phyloP scores from a whole-genome alignment of 2,329 filamentous ascomycete genomes.

The Botrytis sinoallii region DNA sequence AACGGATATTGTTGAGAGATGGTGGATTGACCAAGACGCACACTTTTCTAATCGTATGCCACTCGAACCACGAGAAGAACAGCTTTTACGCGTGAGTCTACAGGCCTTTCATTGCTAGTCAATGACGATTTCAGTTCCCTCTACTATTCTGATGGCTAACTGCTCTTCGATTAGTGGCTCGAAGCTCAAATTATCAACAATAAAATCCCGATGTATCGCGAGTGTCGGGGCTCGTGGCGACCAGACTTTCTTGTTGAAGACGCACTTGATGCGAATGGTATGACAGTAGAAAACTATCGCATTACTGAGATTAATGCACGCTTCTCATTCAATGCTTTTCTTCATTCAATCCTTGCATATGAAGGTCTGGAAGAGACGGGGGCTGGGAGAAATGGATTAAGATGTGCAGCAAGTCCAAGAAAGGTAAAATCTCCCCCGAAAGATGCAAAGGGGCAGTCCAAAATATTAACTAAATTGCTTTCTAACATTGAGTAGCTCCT shows the following conservation, averaged over 20 bases:
- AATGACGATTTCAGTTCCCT: not conserved
- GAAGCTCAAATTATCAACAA: not conserved
- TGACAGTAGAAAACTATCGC: not conserved
- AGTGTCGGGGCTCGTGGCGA: conserved; percentile 1
- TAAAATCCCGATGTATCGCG: not conserved
- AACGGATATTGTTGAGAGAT: conserved; percentile 11
- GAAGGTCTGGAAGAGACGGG: not conserved
- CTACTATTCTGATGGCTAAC: not conserved
- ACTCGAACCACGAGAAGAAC: not conserved
- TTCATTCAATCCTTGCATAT: not conserved
- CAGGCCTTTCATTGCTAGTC: not conserved
- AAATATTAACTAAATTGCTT: not conserved
- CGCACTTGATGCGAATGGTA: not conserved
- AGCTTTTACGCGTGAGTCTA: not conserved
- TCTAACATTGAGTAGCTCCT: not conserved
- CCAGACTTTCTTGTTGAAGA: conserved; percentile 9
- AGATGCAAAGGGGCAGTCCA: no score
- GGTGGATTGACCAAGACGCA: not conserved
- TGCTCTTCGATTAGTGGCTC: not conserved
- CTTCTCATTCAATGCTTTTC: not conserved
- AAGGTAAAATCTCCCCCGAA: not conserved
- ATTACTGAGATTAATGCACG: conserved; percentile 6
- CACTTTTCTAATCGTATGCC: not conserved
- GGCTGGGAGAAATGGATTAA: not conserved
- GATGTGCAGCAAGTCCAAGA: not conserved